Evolutionary conservation across 2,329 filamentous ascomycete genomes (phyloP).

Genomic region (Xylogone sp.): DNA sequence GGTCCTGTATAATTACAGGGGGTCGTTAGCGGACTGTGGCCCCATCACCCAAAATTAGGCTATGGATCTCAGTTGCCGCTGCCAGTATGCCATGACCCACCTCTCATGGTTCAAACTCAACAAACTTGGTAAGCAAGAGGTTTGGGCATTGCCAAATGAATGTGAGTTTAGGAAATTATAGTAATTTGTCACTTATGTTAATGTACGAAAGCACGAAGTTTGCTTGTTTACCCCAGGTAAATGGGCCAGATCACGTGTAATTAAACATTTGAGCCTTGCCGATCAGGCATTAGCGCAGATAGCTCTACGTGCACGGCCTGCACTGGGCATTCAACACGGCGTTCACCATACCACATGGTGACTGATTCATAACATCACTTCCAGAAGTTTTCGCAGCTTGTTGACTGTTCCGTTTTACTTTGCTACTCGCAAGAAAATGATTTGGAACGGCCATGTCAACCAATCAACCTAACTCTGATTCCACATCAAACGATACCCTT

Average conservation of each 20-base stretch:
- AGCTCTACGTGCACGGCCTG: not conserved
- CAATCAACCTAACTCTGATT: slow-evolving; percentile 18
- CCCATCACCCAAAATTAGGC: not conserved
- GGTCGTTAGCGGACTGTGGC: not conserved
- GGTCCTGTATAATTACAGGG: not conserved
- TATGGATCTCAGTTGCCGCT: not conserved
- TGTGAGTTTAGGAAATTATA: no score
- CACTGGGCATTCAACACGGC: not conserved
- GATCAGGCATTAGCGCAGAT: not conserved
- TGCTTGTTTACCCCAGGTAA: not conserved
- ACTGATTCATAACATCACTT: not conserved
- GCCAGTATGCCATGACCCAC: not conserved
- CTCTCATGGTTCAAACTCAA: not conserved
- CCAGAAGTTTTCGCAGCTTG: not conserved
- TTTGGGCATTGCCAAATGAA: no score
- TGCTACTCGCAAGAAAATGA: not conserved
- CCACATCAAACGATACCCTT: slow-evolving; percentile 21
- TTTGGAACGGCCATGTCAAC: slow-evolving; percentile 18
- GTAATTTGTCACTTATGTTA: no score
- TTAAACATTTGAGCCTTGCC: not conserved
- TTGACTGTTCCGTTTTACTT: not conserved
- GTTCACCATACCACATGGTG: not conserved
- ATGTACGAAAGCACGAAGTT: not conserved
- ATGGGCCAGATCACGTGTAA: not conserved
- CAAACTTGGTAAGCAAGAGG: not conserved